These are phyloP conservation scores for Ophiostoma perfectum DNA, from an alignment of 2,329 filamentous ascomycete species.

Conservation along the genomic window DNA sequence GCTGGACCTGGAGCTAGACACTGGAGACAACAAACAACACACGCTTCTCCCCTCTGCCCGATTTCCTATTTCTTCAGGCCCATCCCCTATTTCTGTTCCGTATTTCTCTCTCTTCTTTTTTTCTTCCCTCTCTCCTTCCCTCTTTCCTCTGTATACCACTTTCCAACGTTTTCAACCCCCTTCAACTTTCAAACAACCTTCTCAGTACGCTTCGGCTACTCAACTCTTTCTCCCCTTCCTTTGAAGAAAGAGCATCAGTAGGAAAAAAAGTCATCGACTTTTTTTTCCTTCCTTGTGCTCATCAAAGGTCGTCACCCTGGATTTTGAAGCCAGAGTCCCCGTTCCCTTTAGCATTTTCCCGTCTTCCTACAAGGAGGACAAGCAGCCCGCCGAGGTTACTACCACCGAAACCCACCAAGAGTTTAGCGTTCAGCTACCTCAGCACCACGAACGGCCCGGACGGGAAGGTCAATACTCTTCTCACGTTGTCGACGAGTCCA, in stretches of 20 bases:
- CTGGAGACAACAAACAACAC: constrained; percentile 12
- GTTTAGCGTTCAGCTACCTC: constrained; percentile 69
- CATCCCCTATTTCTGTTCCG: constrained; percentile 26
- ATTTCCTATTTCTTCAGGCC: constrained; percentile 25
- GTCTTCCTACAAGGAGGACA: constrained; percentile 44
- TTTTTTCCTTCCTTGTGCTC: constrained; percentile 51
- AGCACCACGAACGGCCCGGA: constrained; percentile 74
- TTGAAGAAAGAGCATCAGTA: constrained; percentile 40
- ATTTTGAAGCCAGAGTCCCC: constrained; percentile 99
- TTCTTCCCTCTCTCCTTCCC: constrained; percentile 14
- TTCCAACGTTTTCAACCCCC: constrained; percentile 29
- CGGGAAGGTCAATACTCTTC: constrained; percentile 94
- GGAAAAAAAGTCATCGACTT: constrained; percentile 42
- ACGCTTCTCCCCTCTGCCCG: constrained; percentile 6
- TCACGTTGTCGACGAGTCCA: constrained; percentile 40
- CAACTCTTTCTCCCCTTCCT: constrained; percentile 51
- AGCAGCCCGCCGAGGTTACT: constrained; percentile 24
- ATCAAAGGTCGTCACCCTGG: constrained; percentile 87
- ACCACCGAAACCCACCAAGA: constrained; percentile 71
- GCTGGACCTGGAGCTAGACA: background rate
- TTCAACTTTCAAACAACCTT: constrained; percentile 23
- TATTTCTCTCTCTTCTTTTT: constrained; percentile 21
- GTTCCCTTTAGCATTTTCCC: constrained; percentile 99
- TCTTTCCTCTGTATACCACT: constrained; percentile 17
- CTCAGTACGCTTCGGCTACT: constrained; percentile 21